phyloP scores from a whole-genome alignment of 2,329 filamentous ascomycete species.

The Talaromyces albobiverticillius region DNA sequence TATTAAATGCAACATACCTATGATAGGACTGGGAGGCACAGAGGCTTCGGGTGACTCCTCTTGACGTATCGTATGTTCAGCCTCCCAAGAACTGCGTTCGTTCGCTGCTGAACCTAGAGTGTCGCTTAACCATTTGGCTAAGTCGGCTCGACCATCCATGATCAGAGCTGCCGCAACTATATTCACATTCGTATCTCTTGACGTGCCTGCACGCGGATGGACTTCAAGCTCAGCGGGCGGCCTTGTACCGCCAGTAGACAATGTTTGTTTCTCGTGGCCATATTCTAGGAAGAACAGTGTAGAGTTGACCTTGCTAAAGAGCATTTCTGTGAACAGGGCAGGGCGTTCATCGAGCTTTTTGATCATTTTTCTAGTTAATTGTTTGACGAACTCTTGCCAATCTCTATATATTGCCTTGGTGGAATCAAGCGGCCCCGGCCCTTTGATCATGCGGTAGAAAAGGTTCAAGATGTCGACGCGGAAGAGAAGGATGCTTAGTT shows the following conservation, averaged over 20 bases:
- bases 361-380: conserved; percentile 76
- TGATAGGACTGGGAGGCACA: conserved; percentile 25
- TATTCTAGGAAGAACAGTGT: conserved; percentile 88
- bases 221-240: conserved; percentile 82
- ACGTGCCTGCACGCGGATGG: conserved; percentile 63
- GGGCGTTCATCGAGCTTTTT: conserved; percentile 84
- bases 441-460: conserved; percentile 88
- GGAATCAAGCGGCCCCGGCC: conserved; percentile 71
- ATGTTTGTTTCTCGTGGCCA: conserved; percentile 77
- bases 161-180: conserved; percentile 77
- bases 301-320: conserved; percentile 86
- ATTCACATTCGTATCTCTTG: conserved; percentile 67
- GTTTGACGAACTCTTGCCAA: conserved; percentile 85
- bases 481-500: conserved; percentile 83
- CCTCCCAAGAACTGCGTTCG: conserved; percentile 75
- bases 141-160: conserved; percentile 72
- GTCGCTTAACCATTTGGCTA: conserved; percentile 78
- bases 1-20: conserved; percentile 45
- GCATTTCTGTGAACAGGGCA: conserved; percentile 81
- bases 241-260: conserved; percentile 61
- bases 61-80: conserved; percentile 61
- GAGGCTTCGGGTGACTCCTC: conserved; percentile 35
- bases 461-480: conserved; percentile 86
- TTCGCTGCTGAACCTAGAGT: conserved; percentile 65
- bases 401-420: conserved; percentile 70